Percentiles rank a stretch among this genome's conserved stretches.
phyloP scores from a whole-genome alignment of 345 rosid species.

The Camelina sativa region DNA sequence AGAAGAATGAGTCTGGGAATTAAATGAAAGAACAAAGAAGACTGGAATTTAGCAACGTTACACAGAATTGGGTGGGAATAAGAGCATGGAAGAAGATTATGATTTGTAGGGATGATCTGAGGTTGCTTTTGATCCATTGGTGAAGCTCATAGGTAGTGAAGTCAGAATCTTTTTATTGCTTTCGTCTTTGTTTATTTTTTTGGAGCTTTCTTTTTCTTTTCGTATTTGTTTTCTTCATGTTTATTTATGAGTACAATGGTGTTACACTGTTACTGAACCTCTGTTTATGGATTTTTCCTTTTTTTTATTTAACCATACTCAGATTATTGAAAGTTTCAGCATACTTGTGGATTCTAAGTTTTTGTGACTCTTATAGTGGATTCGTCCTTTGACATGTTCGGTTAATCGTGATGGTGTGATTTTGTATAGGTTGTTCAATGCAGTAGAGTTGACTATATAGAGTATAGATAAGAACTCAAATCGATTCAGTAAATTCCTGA shows the following conservation, averaged over 20 bases:
- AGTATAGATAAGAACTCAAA: neutral
- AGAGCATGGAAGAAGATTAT: slow-evolving; percentile 24
- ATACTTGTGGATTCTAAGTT: slow-evolving; percentile 1
- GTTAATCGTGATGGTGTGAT: neutral
- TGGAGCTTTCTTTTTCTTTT: neutral
- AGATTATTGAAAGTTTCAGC: slow-evolving; percentile 10
- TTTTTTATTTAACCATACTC: slow-evolving; percentile 5
- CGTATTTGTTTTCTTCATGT: slow-evolving; percentile 16
- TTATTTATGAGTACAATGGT: slow-evolving; percentile 35
- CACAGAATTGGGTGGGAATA: slow-evolving; percentile 8
- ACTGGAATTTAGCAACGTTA: slow-evolving; percentile 13
- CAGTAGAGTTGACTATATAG: neutral
- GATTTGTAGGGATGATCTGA: slow-evolving; percentile 23
- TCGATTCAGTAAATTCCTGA: neutral
- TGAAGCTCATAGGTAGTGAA: slow-evolving; percentile 32
- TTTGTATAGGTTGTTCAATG: too few relatives aligned
- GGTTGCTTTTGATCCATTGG: slow-evolving; percentile 28
- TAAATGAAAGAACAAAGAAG: neutral
- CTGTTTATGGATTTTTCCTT: slow-evolving; percentile 23
- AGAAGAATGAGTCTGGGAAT: slow-evolving; percentile 68
- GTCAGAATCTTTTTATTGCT: slow-evolving; percentile 32
- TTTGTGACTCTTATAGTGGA: too few relatives aligned
- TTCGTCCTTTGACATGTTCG: neutral
- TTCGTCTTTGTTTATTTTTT: slow-evolving; percentile 9
- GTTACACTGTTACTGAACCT: too few relatives aligned